Evolutionary conservation across 768 basidiomycete species (phyloP), one percentile per base, ranked within the genome.

Genomic region (Kwoniella dejecticola): DNA sequence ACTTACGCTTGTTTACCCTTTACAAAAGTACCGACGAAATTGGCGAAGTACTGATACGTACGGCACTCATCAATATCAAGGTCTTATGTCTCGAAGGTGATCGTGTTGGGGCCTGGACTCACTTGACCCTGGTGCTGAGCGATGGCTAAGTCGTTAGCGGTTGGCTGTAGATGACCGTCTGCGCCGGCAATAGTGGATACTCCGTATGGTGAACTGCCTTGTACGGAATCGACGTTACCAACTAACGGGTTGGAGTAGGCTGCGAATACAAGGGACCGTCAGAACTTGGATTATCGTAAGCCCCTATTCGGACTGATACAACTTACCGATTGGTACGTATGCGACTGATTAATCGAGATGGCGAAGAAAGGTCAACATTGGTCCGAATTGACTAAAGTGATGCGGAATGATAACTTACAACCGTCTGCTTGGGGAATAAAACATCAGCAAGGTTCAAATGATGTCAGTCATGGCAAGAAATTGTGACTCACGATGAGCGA

Each of bases 131-230:
- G 30, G 23, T 47, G 45, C 11, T 27, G 11, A 13, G 26, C n/a
- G 44, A 38, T 15, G 3, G 26, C 21, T 7, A 29, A 29, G 41
- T 57, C 55, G 41, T 27, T 41, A 21, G 38, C 63, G 45, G 62
- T 62, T 21, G 73, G 67, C 49, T 65, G 60, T 30, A 56, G 52
- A 26, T 33, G 49, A 10, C 79, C 80, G 52, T 79, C 74, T 48
- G 71, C 68, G 44, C 50, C 56, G 48, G 80, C 77, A 63, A 79
- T 65, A 26, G 74, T 75, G 12, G 76, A 88, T 21, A 89, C 87
- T 46, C 89, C 89, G 84, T 86, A 91, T 26, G 89, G 85, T 15
- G 88, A 87, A 15, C 88, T 88, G 63, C 79, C 81, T 41, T 78
- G 67, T 62, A 81, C 64, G 11, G 23, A 17, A 29, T 68, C 61